Conservation (phyloP, 805 yeast genomes). For the Suhomyces faveliae region DNA sequence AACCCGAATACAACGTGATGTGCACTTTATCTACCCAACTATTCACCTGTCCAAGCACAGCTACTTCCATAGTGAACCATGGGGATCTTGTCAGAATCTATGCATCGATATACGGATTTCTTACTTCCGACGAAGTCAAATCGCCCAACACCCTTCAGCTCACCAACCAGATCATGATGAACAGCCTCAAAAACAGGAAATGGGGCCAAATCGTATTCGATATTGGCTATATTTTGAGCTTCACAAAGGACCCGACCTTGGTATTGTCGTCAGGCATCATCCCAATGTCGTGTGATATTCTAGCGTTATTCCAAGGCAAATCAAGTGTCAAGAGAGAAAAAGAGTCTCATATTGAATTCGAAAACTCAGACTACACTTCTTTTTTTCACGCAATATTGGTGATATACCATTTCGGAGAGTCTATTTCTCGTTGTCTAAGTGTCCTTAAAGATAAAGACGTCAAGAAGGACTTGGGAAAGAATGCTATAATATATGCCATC, state of each 20-base stretch:
- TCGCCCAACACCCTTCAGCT: conserved; percentile 43
- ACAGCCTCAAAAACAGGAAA: conserved; percentile 61
- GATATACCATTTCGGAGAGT: conserved; percentile 59
- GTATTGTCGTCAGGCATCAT: conserved; percentile 49
- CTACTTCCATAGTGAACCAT: conserved; percentile 58
- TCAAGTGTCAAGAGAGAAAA: conserved; percentile 75
- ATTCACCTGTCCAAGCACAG: conserved; percentile 84
- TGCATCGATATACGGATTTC: conserved; percentile 60
- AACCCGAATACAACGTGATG: conserved; percentile 79
- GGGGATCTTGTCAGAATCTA: conserved; percentile 64
- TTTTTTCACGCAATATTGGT: conserved; percentile 69
- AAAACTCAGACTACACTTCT: conserved; percentile 75
- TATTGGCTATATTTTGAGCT: conserved; percentile 69
- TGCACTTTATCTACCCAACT: conserved; percentile 77
- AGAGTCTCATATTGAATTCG: conserved; percentile 84
- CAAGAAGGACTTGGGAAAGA: conserved; percentile 16
- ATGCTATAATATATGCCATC: conserved; percentile 32
- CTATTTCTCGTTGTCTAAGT: conserved; percentile 46
- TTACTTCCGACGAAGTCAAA: conserved; percentile 52
- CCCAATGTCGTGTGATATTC: conserved; percentile 60
- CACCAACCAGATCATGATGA: conserved; percentile 37
- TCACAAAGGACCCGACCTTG: conserved; percentile 56
- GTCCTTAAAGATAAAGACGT: conserved; percentile 16
- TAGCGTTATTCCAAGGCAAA: conserved; percentile 72
- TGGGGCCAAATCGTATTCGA: conserved; percentile 81